Evolutionary conservation across 306 rosid species (phyloP), one percentile per base, ranked within the genome.

Genomic region (Fragaria iinumae): DNA sequence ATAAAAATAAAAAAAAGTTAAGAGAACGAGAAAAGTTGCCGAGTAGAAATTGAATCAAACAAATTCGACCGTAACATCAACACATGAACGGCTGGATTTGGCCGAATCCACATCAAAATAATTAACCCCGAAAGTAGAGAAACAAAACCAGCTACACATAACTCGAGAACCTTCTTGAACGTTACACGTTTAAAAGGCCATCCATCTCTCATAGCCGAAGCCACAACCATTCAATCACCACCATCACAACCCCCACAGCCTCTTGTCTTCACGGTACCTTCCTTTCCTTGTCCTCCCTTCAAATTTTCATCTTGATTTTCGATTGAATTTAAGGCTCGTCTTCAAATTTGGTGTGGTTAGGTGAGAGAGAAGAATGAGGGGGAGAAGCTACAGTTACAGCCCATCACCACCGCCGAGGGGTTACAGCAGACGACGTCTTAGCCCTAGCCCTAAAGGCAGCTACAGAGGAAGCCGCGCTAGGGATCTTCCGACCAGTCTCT

Each of bases 351-450:
- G 25, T 17, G 5, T 36, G 27, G 6, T 8, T 75, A 79, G 93
- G 82, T 69, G 43, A 39, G 44, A 68, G 39, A 17, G 71, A 60
- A 47, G 7, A 62, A 93, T 93, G 96, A 89, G 96, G 85, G 96
- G 90, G 4, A 85, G 96, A 86, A 93, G 98, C 77, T 90, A 88
- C 83, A 83, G 97, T 63, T 89, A 89, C 89, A 93, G 93, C 27
- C 96, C 92, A 18, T 88, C 96, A 7, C 91, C 98, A 52, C 91
- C 97, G 60, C 87, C 98, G 0, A 90, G 89, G 78, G 82, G 80
- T 60, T 84, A 90, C 66, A n/a, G 92, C 75, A 71, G 89, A 69
- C 77, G 93, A 62, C 71, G 79, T 20, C 89, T 87, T 49, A 89
- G 93, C 77, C 91, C 92, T 52, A 89, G 93, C 80, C 96, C 96